Conservation (phyloP, 2,329 filamentous ascomycete genomes). For the Botrytis medusae region DNA sequence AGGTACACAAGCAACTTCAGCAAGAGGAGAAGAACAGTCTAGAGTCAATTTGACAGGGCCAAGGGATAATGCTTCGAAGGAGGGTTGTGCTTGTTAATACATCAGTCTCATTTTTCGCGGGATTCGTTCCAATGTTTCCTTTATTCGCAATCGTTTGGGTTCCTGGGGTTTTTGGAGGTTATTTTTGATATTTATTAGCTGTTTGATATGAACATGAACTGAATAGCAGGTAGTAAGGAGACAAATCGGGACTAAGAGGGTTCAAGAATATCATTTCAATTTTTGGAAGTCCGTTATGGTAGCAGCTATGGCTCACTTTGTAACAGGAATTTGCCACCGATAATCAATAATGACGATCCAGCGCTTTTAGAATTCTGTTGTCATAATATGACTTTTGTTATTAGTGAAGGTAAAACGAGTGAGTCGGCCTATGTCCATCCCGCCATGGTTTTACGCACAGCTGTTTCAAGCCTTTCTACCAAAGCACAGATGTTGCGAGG, state of each 20-base stretch:
- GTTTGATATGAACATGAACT: slow-evolving; percentile 34
- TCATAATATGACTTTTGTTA: neutral
- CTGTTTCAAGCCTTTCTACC: slow-evolving; percentile 12
- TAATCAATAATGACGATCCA: neutral
- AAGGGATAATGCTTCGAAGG: slow-evolving; percentile 74
- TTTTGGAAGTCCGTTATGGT: neutral
- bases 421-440: neutral
- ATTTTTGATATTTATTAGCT: slow-evolving; percentile 27
- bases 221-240: slow-evolving; percentile 11
- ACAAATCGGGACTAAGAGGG: neutral
- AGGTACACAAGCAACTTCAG: slow-evolving; percentile 53
- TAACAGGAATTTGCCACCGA: slow-evolving; percentile 15
- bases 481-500: slow-evolving; percentile 10
- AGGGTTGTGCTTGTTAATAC: slow-evolving; percentile 80
- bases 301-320: slow-evolving; percentile 2
- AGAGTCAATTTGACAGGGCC: slow-evolving; percentile 81
- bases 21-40: slow-evolving; percentile 64
- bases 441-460: slow-evolving; percentile 5
- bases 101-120: slow-evolving; percentile 23
- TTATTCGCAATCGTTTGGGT: slow-evolving; percentile 25
- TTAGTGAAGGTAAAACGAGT: slow-evolving; percentile 7
- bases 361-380: neutral
- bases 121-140: slow-evolving; percentile 25
- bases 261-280: slow-evolving; percentile 7
- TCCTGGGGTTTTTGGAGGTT: slow-evolving; percentile 30